These are phyloP conservation scores for Spiraea crenata DNA, from an alignment of 331 rosid genomes.

Conservation along the genomic window DNA sequence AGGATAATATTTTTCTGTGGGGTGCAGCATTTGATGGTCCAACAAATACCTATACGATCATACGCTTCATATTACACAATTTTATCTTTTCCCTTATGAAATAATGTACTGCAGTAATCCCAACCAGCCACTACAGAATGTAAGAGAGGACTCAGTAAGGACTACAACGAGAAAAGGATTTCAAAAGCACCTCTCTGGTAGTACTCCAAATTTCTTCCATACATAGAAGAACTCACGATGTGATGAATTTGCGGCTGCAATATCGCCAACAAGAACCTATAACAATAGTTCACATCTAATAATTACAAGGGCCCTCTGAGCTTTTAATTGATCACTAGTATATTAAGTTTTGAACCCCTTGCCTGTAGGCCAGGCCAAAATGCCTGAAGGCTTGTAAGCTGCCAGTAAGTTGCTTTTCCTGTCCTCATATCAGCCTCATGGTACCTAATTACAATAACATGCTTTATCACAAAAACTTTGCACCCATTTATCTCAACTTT, in stretches of 20 bases:
- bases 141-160: neutral
- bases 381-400: slow-evolving; percentile 98
- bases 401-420: slow-evolving; percentile 96
- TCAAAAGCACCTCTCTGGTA: slow-evolving; percentile 78
- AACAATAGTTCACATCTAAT: slow-evolving; percentile 25
- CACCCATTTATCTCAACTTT: neutral
- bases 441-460: slow-evolving; percentile 59
- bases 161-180: slow-evolving; percentile 10
- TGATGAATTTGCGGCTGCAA: slow-evolving; percentile 87
- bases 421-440: slow-evolving; percentile 99
- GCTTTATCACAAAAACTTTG: slow-evolving; percentile 3
- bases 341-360: slow-evolving; percentile 32
- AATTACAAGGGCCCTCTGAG: slow-evolving; percentile 26
- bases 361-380: slow-evolving; percentile 99
- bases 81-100: slow-evolving; percentile 12
- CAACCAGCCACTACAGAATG: slow-evolving; percentile 9
- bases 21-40: slow-evolving; percentile 93
- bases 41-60: slow-evolving; percentile 75
- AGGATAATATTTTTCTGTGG: slow-evolving; percentile 94
- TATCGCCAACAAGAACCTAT: slow-evolving; percentile 92
- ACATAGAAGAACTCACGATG: slow-evolving; percentile 85
- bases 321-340: neutral
- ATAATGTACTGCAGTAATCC: neutral
- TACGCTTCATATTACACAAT: slow-evolving; percentile 13
- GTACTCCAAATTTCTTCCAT: slow-evolving; percentile 84